Conservation (phyloP, 2,329 filamentous ascomycete species). For the Neophaeococcomyces aloes region DNA sequence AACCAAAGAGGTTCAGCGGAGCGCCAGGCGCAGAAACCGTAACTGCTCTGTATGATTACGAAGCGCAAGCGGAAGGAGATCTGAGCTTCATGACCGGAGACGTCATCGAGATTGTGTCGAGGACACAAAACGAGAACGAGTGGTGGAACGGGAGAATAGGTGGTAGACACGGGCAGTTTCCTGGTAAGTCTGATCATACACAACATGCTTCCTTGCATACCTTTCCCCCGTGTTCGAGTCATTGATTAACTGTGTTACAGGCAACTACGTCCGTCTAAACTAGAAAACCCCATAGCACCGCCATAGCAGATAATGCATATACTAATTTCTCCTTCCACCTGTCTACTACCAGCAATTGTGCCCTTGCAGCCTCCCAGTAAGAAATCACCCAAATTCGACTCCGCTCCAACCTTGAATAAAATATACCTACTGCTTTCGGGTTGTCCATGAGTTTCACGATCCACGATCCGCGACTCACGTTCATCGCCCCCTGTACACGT, state of each 20-base stretch:
- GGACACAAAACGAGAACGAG: slow-evolving; percentile 86
- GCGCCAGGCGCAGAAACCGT: slow-evolving; percentile 61
- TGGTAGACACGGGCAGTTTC: slow-evolving; percentile 81
- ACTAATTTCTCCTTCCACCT: no score
- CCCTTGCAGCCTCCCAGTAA: no score
- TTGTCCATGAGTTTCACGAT: no score
- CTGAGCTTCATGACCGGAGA: slow-evolving; percentile 83
- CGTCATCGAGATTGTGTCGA: slow-evolving; percentile 72
- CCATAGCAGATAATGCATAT: no score
- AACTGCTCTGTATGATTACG: slow-evolving; percentile 90
- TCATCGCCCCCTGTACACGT: no score
- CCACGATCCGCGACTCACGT: no score
- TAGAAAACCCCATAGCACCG: slow-evolving; percentile 13
- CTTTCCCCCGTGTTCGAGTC: neutral
- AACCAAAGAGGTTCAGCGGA: slow-evolving; percentile 62
- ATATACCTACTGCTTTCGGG: no score
- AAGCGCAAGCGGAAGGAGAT: slow-evolving; percentile 89
- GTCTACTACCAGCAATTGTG: no score
- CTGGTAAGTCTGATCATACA: slow-evolving; percentile 51
- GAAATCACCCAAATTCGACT: no score
- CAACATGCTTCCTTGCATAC: neutral
- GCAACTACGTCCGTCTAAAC: slow-evolving; percentile 31
- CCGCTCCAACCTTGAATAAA: no score
- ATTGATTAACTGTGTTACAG: slow-evolving; percentile 16
- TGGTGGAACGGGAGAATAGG: slow-evolving; percentile 86